Base-by-base conservation (phyloP, 257 asterid genomes). In the Cordia subcordata region DNA sequence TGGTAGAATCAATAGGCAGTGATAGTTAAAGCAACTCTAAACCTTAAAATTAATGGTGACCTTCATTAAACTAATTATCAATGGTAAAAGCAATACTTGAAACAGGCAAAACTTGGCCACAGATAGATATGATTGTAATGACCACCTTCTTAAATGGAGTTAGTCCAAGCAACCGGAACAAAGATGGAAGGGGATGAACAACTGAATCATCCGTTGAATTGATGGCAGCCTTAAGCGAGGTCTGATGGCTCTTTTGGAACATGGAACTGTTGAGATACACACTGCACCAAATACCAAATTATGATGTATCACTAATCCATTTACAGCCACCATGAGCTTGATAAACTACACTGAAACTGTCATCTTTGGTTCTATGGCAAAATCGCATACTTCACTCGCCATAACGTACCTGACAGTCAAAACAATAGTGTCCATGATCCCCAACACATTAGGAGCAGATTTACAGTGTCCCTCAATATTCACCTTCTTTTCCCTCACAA, bases 171-270 rank as follows among this genome's bases (percentile, higher is more conserved):
- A 92, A 81, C 52, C 77, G 85, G 73, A 88, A 86, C 74, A 92
- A 72, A 52, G 95, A 72, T 37, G 99, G 97, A 50, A 92, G 91
- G 64, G 99, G 97, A 55, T 88, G 88, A 65, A 84, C 70, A 73
- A 81, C 72, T 39, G 96, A 82, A 40, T 81, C 96, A 69, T 82
- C 96, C 1, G 79, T 67, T 10, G 82, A 80, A 74, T 70, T 81
- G 68, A 75, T 74, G 61, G 91, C 77, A 44, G 85, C 81, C 71
- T 82, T 92, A 14, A 84, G 87, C 61, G 90, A 75, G 49, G 88
- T 78, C 64, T 73, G 87, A 55, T 84, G 79, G 63, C 81, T 71
- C 69, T 82, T 82, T 15, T 59, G 81, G 67, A 92, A 80, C 96
- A 82, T 83, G 64, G 84, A 84, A 66, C 99, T 86, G 74, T 92